Conservation (phyloP, 768 basidiomycete genomes). For the Royoungia palumana region DNA sequence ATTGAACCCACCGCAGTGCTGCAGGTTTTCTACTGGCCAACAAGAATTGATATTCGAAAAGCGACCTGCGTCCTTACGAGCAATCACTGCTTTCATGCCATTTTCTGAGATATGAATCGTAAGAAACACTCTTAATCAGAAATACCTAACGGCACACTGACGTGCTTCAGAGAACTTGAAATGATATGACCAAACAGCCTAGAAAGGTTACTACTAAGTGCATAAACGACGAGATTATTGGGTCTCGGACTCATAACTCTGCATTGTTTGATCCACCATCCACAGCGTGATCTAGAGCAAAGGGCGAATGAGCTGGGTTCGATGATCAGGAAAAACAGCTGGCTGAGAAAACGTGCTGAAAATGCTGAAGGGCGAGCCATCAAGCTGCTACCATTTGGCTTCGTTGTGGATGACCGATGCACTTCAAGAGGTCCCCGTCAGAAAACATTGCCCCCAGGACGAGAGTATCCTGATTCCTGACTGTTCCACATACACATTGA, state of each 20-base stretch:
- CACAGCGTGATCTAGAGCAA: too few relatives aligned
- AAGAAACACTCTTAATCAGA: too few relatives aligned
- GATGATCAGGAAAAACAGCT: neutral
- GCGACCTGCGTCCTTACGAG: too few relatives aligned
- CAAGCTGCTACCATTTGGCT: neutral
- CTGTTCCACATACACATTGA: constrained; percentile 66
- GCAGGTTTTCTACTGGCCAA: constrained; percentile 35
- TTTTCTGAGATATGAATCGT: too few relatives aligned
- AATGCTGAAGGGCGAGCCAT: constrained; percentile 38
- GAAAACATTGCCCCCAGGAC: constrained; percentile 89
- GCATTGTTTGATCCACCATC: constrained; percentile 23
- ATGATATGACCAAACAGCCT: too few relatives aligned
- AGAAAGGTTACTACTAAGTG: too few relatives aligned
- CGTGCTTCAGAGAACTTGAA: too few relatives aligned
- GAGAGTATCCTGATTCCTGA: constrained; percentile 82
- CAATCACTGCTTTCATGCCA: constrained; percentile 33
- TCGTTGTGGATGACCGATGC: constrained; percentile 56
- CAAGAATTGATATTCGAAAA: neutral
- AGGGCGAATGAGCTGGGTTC: constrained; percentile 1
- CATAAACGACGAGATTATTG: too few relatives aligned
- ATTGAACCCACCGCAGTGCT: constrained; percentile 45
- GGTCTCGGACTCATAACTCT: too few relatives aligned
- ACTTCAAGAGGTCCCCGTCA: constrained; percentile 69
- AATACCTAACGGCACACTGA: too few relatives aligned
- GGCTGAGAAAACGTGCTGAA: constrained; percentile 35